Evolutionary conservation across 192 early-diverging fungal genomes (phyloP).

Genomic region (Backusella psychrophila): DNA sequence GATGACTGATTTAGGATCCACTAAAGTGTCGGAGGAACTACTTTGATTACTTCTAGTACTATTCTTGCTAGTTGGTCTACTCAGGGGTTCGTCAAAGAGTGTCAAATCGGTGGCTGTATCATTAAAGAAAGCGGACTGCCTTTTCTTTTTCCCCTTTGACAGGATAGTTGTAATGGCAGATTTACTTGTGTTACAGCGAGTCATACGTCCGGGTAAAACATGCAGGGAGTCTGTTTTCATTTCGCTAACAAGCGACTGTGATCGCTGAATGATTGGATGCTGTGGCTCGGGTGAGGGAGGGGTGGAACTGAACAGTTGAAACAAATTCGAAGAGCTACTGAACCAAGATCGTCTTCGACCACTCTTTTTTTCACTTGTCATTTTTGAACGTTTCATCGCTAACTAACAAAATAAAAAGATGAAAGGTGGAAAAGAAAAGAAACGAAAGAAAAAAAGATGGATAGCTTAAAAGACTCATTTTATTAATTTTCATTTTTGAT

Average conservation of each 20-base stretch:
- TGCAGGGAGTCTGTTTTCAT: neutral
- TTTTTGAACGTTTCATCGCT: conserved; percentile 2
- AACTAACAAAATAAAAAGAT: neutral
- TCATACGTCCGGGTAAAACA: neutral
- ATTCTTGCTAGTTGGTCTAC: neutral
- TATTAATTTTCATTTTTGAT: neutral
- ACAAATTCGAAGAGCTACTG: neutral
- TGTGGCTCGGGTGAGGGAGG: conserved; percentile 8
- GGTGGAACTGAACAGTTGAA: conserved; percentile 6
- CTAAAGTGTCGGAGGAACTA: neutral
- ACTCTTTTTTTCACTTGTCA: neutral
- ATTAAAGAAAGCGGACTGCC: neutral
- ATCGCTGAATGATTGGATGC: neutral
- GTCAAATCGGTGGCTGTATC: neutral
- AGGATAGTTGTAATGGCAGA: conserved; percentile 5
- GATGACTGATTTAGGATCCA: neutral
- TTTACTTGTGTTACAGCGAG: neutral
- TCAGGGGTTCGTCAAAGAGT: neutral
- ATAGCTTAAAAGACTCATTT: too few relatives aligned
- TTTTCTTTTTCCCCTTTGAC: conserved; percentile 10
- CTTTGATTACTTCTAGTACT: neutral
- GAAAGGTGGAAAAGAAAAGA: neutral
- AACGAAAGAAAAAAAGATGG: neutral
- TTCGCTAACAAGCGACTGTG: neutral
- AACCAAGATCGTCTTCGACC: conserved; percentile 15